A percentile compares a stretch with the other conserved stretches of the same genome.
phyloP scores from a whole-genome alignment of 2,329 filamentous ascomycete genomes.

The Colletotrichum somersetense region DNA sequence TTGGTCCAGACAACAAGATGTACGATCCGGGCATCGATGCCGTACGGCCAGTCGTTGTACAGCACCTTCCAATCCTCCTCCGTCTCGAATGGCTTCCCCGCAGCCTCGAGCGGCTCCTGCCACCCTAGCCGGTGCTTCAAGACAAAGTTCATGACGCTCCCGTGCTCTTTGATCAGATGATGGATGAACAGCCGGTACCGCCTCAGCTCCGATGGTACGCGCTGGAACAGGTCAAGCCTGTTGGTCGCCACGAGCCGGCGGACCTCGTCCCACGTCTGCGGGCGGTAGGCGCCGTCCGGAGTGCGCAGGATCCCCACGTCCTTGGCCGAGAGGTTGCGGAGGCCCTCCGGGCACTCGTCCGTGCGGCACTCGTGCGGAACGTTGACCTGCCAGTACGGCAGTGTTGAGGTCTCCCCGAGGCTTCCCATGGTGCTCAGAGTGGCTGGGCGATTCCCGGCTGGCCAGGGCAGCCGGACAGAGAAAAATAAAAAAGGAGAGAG shows the following conservation, averaged over 20 bases:
- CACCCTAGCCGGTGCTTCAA: conserved; percentile 78
- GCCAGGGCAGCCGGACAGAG: neutral
- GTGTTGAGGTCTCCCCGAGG: conserved; percentile 19
- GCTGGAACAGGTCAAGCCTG: conserved; percentile 80
- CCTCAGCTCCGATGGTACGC: conserved; percentile 82
- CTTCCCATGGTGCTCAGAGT: conserved; percentile 27
- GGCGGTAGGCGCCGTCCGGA: conserved; percentile 73
- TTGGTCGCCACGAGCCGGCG: conserved; percentile 72
- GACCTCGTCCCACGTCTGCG: conserved; percentile 78
- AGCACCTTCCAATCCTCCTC: conserved; percentile 78
- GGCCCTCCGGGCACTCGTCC: conserved; percentile 77
- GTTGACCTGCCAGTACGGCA: conserved; percentile 88
- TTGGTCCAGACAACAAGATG: conserved; percentile 96
- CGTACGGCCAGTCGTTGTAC: conserved; percentile 96
- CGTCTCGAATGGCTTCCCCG: conserved; percentile 56
- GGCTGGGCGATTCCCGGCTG: neutral
- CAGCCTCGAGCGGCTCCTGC: conserved; percentile 53
- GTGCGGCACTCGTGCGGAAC: conserved; percentile 73
- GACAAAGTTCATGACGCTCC: conserved; percentile 83
- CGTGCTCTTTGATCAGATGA: conserved; percentile 74
- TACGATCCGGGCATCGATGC: conserved; percentile 80
- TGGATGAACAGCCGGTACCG: conserved; percentile 80
- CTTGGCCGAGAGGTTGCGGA: conserved; percentile 73
- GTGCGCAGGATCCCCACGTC: conserved; percentile 78
- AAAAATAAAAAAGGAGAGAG: neutral